These are phyloP conservation scores for Hyphodiscus sp. DNA, from an alignment of 2,329 filamentous ascomycete genomes.

Conservation along the genomic window DNA sequence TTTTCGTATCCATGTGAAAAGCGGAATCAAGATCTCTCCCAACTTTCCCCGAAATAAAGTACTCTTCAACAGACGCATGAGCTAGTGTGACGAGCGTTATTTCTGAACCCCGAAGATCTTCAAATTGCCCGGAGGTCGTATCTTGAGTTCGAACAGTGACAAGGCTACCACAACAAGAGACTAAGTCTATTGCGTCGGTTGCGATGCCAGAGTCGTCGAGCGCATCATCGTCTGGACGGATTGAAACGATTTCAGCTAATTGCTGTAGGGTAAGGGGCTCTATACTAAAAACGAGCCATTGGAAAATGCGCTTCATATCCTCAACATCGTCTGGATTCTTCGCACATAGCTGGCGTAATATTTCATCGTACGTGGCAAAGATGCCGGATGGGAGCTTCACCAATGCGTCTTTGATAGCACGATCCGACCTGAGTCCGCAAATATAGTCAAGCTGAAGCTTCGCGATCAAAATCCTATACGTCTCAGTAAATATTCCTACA, in stretches of 20 bases:
- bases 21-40: neutral
- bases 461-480: constrained; percentile 7
- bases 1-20: constrained; percentile 4
- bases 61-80: constrained; percentile 13
- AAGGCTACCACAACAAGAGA: constrained; percentile 6
- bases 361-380: constrained; percentile 9
- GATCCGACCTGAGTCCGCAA: constrained; percentile 3
- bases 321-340: constrained; percentile 3
- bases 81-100: constrained; percentile 2
- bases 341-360: constrained; percentile 7
- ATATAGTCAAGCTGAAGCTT: constrained; percentile 11
- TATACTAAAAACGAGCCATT: constrained; percentile 8
- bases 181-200: constrained; percentile 7
- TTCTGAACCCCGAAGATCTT: neutral
- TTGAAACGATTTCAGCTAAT: constrained; percentile 11
- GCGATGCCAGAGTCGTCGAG: constrained; percentile 8
- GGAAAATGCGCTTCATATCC: constrained; percentile 8
- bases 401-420: constrained; percentile 3
- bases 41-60: constrained; percentile 6
- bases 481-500: neutral
- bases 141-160: neutral
- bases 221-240: constrained; percentile 2
- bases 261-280: constrained; percentile 10
- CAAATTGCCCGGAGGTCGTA: neutral
- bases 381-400: neutral